phyloP scores from a whole-genome alignment of 164 flowering plant species.

The Nymphaea thermarum region DNA sequence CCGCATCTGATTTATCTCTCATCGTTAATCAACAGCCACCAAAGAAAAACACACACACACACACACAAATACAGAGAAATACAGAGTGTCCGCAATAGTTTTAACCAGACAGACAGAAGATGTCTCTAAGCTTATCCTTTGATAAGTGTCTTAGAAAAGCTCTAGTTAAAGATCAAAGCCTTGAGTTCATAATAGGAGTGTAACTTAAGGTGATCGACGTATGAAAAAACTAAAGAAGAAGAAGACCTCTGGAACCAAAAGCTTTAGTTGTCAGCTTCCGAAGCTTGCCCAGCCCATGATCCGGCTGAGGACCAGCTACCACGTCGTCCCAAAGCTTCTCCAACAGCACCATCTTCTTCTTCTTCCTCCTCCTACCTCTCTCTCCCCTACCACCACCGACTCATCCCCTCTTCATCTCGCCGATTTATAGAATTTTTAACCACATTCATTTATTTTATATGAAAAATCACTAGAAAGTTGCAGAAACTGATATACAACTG shows the following conservation, averaged over 20 bases:
- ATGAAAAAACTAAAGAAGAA: neutral
- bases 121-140: too few relatives aligned
- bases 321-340: conserved; percentile 95
- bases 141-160: too few relatives aligned
- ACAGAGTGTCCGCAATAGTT: too few relatives aligned
- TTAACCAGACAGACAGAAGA: too few relatives aligned
- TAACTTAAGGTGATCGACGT: too few relatives aligned
- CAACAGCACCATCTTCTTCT: conserved; percentile 38
- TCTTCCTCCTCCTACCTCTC: neutral
- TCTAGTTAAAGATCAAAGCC: too few relatives aligned
- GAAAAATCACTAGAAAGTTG: too few relatives aligned
- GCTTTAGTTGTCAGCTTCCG: conserved; percentile 41
- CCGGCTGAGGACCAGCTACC: conserved; percentile 80
- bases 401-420: neutral
- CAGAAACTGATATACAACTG: neutral
- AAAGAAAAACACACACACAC: neutral
- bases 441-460: too few relatives aligned
- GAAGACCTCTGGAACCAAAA: conserved; percentile 21
- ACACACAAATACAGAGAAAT: too few relatives aligned
- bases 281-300: conserved; percentile 64
- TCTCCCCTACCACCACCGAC: neutral
- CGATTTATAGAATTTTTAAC: too few relatives aligned
- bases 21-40: neutral
- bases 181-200: too few relatives aligned
- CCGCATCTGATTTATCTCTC: neutral